Percentiles rank a stretch among this genome's conserved stretches.
phyloP scores from a whole-genome alignment of 2,329 filamentous ascomycete genomes.

The Pseudopithomyces chartarum region DNA sequence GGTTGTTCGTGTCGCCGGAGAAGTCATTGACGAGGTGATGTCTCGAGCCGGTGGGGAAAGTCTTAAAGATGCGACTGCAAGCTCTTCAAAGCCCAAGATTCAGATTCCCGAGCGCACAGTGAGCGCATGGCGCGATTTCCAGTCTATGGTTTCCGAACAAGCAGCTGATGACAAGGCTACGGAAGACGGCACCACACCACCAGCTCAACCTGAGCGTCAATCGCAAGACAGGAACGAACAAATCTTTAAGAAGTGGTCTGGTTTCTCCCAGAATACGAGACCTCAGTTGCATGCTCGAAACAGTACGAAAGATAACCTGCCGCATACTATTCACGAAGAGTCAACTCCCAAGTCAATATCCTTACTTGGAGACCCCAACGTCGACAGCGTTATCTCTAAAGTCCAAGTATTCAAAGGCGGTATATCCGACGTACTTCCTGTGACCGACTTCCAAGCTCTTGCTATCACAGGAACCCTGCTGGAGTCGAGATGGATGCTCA shows the following conservation, averaged over 20 bases:
- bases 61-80: constrained; percentile 17
- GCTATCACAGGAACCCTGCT: constrained; percentile 41
- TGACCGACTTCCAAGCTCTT: constrained; percentile 41
- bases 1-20: constrained; percentile 40
- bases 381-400: constrained; percentile 42
- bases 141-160: constrained; percentile 37
- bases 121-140: constrained; percentile 36
- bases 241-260: constrained; percentile 35
- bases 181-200: constrained; percentile 17
- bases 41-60: constrained; percentile 33
- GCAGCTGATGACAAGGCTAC: constrained; percentile 20
- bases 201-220: constrained; percentile 13
- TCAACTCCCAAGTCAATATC: constrained; percentile 30
- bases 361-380: constrained; percentile 38
- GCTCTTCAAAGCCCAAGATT: constrained; percentile 19
- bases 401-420: constrained; percentile 43
- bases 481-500: constrained; percentile 43
- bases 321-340: constrained; percentile 36
- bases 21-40: constrained; percentile 43
- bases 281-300: constrained; percentile 16
- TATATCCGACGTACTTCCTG: constrained; percentile 39
- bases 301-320: constrained; percentile 23
- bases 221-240: constrained; percentile 15
- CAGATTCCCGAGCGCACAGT: constrained; percentile 23
- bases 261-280: constrained; percentile 16